These are phyloP conservation scores for Coprinopsis cinerea DNA, from an alignment of 768 basidiomycete genomes.

Conservation along the genomic window DNA sequence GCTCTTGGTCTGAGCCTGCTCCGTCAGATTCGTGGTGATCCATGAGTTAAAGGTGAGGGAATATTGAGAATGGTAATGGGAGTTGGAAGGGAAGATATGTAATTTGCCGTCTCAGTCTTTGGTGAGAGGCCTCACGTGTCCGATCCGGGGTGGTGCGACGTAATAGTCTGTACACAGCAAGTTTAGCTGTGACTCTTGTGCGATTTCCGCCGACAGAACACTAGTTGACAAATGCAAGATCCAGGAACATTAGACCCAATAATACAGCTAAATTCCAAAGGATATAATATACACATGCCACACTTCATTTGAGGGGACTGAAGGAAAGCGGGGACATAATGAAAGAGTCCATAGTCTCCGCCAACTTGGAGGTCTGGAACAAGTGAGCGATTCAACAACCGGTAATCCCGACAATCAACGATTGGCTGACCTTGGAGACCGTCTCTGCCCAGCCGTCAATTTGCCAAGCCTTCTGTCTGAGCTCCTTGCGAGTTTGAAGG, in stretches of 20 bases:
- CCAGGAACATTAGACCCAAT: too few species aligned
- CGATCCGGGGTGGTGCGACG: too few species aligned
- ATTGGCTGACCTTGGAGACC: constrained; percentile 65
- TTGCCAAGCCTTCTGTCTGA: constrained; percentile 88
- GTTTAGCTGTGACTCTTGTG: too few species aligned
- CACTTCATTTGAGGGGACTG: constrained; percentile 72
- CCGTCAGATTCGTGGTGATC: constrained; percentile 58
- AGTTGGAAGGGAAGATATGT: background rate
- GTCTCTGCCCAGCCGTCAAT: constrained; percentile 95
- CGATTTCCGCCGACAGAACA: too few species aligned
- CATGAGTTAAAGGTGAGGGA: constrained; percentile 26
- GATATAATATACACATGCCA: background rate
- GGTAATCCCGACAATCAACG: constrained; percentile 11
- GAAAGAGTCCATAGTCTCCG: constrained; percentile 80
- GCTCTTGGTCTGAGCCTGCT: constrained; percentile 56
- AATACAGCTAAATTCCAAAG: background rate
- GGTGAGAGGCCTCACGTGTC: background rate
- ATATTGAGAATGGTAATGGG: constrained; percentile 8
- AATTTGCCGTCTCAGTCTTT: background rate
- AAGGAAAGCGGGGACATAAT: constrained; percentile 76
- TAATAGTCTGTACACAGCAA: too few species aligned
- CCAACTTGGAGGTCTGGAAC: constrained; percentile 79
- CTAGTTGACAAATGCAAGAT: too few species aligned
- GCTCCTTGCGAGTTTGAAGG: constrained; percentile 76
- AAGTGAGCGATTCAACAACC: background rate